Conservation (phyloP, 1,139 yeast species). For the Hansenula lynferdii region DNA sequence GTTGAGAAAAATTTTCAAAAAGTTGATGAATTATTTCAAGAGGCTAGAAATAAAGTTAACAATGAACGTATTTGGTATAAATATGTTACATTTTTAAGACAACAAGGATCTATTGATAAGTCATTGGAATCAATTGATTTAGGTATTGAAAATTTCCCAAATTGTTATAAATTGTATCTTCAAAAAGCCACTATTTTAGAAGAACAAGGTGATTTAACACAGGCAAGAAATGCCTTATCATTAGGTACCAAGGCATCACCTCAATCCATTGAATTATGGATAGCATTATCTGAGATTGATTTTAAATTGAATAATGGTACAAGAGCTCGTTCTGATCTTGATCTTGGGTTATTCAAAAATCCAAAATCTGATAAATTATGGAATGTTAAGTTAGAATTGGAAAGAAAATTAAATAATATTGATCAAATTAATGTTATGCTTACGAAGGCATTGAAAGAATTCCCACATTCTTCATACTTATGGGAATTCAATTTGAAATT, state of each 20-base stretch:
- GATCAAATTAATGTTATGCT: slow-evolving; percentile 53
- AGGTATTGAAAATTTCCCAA: slow-evolving; percentile 45
- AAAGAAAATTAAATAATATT: slow-evolving; percentile 42
- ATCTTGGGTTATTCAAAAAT: slow-evolving; percentile 54
- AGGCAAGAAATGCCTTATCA: slow-evolving; percentile 45
- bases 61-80: slow-evolving; percentile 58
- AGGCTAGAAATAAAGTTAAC: slow-evolving; percentile 32
- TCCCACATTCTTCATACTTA: slow-evolving; percentile 54
- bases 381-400: slow-evolving; percentile 57
- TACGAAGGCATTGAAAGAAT: slow-evolving; percentile 53
- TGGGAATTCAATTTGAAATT: slow-evolving; percentile 60
- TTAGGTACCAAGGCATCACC: slow-evolving; percentile 49
- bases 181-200: slow-evolving; percentile 54
- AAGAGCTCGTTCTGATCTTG: slow-evolving; percentile 70
- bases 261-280: slow-evolving; percentile 47
- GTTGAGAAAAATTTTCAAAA: slow-evolving; percentile 32
- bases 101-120: slow-evolving; percentile 23
- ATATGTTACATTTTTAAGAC: slow-evolving; percentile 53
- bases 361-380: slow-evolving; percentile 49
- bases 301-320: slow-evolving; percentile 34
- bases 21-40: slow-evolving; percentile 40
- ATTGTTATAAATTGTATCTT: slow-evolving; percentile 45
- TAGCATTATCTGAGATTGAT: slow-evolving; percentile 45
- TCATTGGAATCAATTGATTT: slow-evolving; percentile 38
- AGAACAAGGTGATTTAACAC: slow-evolving; percentile 24